phyloP scores from a whole-genome alignment of 2,329 filamentous ascomycete genomes.

The Neofusicoccum parvum region DNA sequence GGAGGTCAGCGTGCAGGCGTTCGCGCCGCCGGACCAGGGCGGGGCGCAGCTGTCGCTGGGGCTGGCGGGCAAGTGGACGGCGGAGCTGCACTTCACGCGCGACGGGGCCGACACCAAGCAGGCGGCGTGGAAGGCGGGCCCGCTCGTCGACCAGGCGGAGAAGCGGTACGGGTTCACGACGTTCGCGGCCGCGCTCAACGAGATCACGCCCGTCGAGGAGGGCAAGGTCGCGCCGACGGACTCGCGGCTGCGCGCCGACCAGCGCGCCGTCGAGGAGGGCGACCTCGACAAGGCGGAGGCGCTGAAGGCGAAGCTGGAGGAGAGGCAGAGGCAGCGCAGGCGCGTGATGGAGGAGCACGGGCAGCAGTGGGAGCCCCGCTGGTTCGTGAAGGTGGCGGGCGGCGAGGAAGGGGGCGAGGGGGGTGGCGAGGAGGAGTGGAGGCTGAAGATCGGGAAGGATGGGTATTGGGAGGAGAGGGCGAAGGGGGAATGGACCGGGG shows the following conservation, averaged over 20 bases:
- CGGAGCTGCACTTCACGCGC: conserved; percentile 66
- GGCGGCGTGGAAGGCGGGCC: conserved; percentile 77
- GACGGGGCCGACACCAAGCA: conserved; percentile 62
- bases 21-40: conserved; percentile 55
- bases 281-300: conserved; percentile 81
- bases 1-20: conserved; percentile 78
- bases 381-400: conserved; percentile 72
- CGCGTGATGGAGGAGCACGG: conserved; percentile 75
- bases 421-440: conserved; percentile 52
- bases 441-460: conserved; percentile 77
- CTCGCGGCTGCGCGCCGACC: conserved; percentile 80
- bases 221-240: conserved; percentile 79
- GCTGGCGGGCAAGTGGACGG: conserved; percentile 83
- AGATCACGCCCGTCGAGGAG: conserved; percentile 79
- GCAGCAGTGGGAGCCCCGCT: conserved; percentile 72
- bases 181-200: conserved; percentile 85
- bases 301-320: conserved; percentile 81
- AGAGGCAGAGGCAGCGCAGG: conserved; percentile 76
- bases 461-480: conserved; percentile 91
- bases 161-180: conserved; percentile 85
- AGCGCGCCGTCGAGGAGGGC: conserved; percentile 80
- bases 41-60: conserved; percentile 68
- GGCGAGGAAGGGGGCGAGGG: conserved; percentile 31
- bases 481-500: conserved; percentile 65
- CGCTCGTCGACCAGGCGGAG: conserved; percentile 75